Conservation (phyloP, 2,329 filamentous ascomycete genomes). For the Trichoderma afroharzianum region DNA sequence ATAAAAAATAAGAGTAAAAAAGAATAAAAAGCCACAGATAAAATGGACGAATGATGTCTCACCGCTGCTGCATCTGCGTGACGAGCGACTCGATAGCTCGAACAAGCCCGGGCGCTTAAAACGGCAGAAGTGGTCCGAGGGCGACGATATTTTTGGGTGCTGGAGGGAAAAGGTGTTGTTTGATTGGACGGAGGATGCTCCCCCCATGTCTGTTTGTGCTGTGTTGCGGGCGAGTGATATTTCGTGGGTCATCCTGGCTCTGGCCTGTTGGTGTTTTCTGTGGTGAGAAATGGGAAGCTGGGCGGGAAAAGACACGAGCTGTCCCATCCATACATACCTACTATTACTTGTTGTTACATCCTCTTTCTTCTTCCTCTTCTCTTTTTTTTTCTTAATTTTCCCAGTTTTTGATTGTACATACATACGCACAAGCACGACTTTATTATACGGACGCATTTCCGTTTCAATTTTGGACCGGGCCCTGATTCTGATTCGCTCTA, state of each 20-base stretch:
- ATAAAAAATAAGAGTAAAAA: not conserved
- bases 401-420: not conserved
- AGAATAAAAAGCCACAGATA: not conserved
- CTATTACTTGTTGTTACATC: not conserved
- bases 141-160: not conserved
- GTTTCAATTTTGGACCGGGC: not conserved
- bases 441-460: not conserved
- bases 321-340: not conserved
- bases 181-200: not conserved
- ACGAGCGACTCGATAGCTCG: not conserved
- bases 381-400: not conserved
- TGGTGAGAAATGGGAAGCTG: not conserved
- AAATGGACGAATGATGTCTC: constrained; percentile 7
- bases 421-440: no score
- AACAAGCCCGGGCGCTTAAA: constrained; percentile 10
- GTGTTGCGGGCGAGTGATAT: not conserved
- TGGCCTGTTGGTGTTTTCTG: not conserved
- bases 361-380: not conserved
- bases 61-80: constrained; percentile 6
- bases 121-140: constrained; percentile 8
- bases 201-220: not conserved
- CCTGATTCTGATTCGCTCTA: constrained; percentile 3
- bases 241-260: not conserved
- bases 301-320: not conserved
- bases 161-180: not conserved